These are phyloP conservation scores for Collybia sordida DNA, from an alignment of 768 basidiomycete genomes.

Conservation along the genomic window DNA sequence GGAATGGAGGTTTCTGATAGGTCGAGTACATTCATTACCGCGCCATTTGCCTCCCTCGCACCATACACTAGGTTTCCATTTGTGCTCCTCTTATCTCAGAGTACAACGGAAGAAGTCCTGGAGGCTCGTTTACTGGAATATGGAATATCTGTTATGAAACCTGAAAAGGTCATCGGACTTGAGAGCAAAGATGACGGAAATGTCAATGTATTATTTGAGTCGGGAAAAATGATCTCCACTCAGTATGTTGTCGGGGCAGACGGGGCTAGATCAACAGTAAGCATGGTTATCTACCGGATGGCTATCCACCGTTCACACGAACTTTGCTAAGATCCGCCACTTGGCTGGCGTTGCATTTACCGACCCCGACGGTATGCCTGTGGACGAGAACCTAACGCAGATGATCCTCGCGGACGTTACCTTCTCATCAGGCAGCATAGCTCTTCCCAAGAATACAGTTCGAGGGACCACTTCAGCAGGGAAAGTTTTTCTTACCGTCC, in stretches of 20 bases:
- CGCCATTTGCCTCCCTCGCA: constrained; percentile 33
- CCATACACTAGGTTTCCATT: constrained; percentile 45
- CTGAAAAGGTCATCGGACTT: constrained; percentile 39
- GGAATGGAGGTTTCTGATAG: constrained; percentile 28
- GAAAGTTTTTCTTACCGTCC: constrained; percentile 33
- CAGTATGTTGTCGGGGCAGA: constrained; percentile 54
- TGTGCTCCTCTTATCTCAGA: constrained; percentile 41
- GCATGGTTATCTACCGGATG: neutral
- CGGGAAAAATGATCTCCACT: constrained; percentile 40
- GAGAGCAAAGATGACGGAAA: constrained; percentile 25
- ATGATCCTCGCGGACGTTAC: constrained; percentile 49
- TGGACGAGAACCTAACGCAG: constrained; percentile 29
- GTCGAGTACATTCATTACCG: constrained; percentile 20
- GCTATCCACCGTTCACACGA: neutral
- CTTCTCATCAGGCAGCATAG: constrained; percentile 26
- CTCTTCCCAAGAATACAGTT: constrained; percentile 18
- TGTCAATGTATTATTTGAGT: constrained; percentile 44
- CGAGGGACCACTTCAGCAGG: constrained; percentile 22
- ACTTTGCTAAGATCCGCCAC: constrained; percentile 36
- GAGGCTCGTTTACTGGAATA: constrained; percentile 27
- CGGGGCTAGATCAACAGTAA: constrained; percentile 45
- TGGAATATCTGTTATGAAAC: constrained; percentile 33
- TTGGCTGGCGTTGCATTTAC: constrained; percentile 39
- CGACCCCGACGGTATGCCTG: constrained; percentile 37
- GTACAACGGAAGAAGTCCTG: constrained; percentile 40